A percentile compares a stretch with the other conserved stretches of the same genome.
phyloP scores from a whole-genome alignment of 768 basidiomycete genomes.

The Tulasnella sp. region DNA sequence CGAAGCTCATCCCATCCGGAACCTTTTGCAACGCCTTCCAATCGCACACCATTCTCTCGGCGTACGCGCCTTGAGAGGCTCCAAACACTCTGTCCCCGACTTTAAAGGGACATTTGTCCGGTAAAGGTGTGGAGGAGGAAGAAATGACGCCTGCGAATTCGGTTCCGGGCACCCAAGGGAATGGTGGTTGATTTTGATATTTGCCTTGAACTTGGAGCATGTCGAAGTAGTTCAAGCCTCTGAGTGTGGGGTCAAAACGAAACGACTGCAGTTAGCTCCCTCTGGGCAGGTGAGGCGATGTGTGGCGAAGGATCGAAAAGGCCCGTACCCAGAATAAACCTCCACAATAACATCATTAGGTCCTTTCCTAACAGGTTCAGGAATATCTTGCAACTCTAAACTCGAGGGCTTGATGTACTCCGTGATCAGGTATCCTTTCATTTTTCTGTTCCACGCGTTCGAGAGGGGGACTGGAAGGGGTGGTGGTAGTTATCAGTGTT shows the following conservation, averaged over 20 bases:
- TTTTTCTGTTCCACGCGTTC: slow-evolving; percentile 28
- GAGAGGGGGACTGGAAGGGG: background rate
- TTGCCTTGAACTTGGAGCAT: slow-evolving; percentile 76
- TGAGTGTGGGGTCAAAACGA: background rate
- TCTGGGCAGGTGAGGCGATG: background rate
- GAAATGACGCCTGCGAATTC: slow-evolving; percentile 82
- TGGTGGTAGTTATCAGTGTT: background rate
- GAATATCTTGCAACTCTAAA: slow-evolving; percentile 48
- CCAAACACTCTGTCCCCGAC: slow-evolving; percentile 88
- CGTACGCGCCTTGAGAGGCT: slow-evolving; percentile 66
- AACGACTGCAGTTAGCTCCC: background rate
- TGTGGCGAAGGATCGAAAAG: background rate
- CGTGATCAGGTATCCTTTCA: slow-evolving; percentile 73
- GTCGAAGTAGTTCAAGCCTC: slow-evolving; percentile 69
- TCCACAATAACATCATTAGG: slow-evolving; percentile 61
- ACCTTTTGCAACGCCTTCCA: slow-evolving; percentile 51
- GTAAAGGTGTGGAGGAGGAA: slow-evolving; percentile 61
- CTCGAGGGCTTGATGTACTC: slow-evolving; percentile 62
- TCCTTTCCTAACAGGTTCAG: slow-evolving; percentile 45
- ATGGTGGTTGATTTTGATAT: slow-evolving; percentile 48
- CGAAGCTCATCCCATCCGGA: slow-evolving; percentile 67
- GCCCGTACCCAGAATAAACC: slow-evolving; percentile 48
- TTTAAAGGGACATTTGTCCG: slow-evolving; percentile 66
- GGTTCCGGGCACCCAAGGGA: slow-evolving; percentile 51
- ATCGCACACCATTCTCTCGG: slow-evolving; percentile 59